phyloP scores from a whole-genome alignment of 495 filamentous ascomycete genomes.

The Neurospora sp. region DNA sequence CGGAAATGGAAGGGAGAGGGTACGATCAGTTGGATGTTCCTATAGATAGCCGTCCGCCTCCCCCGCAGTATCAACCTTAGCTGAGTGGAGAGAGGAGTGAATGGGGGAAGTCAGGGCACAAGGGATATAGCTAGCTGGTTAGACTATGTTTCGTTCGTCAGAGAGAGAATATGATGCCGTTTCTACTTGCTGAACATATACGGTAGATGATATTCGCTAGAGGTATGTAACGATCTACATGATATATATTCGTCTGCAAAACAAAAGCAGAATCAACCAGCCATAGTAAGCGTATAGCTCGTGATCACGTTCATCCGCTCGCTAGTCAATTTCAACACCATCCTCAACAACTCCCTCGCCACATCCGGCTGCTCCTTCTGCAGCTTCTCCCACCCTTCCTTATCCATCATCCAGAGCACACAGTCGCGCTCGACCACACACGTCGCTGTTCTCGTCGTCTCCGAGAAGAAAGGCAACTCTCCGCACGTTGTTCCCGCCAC shows the following conservation, averaged over 20 bases:
- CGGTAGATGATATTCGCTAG: neutral
- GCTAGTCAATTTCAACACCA: constrained; percentile 77
- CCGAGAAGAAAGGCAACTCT: constrained; percentile 90
- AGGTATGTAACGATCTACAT: neutral
- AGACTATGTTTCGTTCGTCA: neutral
- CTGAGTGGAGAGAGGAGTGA: neutral
- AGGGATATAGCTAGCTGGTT: neutral
- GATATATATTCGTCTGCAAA: neutral
- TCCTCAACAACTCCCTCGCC: constrained; percentile 71
- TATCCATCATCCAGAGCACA: constrained; percentile 71
- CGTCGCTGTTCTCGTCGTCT: constrained; percentile 76
- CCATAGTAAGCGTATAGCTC: constrained; percentile 32
- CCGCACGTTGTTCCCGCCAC: constrained; percentile 92
- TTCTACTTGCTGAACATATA: neutral
- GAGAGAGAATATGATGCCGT: neutral
- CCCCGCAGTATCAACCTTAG: neutral
- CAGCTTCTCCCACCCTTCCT: constrained; percentile 56
- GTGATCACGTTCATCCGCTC: constrained; percentile 90
- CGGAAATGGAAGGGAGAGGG: neutral
- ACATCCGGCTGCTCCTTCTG: constrained; percentile 62
- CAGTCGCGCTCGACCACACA: constrained; percentile 72
- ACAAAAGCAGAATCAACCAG: constrained; percentile 13
- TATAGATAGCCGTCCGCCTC: neutral
- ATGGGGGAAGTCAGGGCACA: neutral
- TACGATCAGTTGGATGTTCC: neutral